A percentile compares a stretch with the other conserved stretches of the same genome.
Conservation (phyloP, 495 filamentous ascomycete genomes). For the Podospora fimiseda region DNA sequence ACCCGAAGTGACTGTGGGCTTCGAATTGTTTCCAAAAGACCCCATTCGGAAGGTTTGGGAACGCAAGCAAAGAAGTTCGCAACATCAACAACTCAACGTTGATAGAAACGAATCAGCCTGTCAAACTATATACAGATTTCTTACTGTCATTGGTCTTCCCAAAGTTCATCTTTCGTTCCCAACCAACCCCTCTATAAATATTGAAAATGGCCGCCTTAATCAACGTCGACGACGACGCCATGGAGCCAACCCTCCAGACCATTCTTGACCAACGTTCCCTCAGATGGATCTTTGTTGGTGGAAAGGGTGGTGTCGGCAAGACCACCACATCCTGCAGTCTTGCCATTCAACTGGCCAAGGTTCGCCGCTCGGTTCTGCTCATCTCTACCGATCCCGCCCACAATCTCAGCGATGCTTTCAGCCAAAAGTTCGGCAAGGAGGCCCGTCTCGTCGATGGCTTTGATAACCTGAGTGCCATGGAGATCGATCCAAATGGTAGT, state of each 20-base stretch:
- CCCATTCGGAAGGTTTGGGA: neutral
- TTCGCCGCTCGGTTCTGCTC: conserved; percentile 88
- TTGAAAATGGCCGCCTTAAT: conserved; percentile 65
- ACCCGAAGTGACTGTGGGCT: conserved; percentile 20
- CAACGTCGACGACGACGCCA: conserved; percentile 63
- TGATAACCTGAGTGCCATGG: conserved; percentile 93
- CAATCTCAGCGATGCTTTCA: conserved; percentile 96
- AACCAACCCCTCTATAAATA: neutral
- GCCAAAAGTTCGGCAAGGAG: conserved; percentile 99
- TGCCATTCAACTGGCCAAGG: conserved; percentile 95
- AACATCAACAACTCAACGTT: neutral
- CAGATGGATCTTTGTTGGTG: conserved; percentile 98
- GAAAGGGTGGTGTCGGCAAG: conserved; percentile 99
- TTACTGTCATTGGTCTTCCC: too few relatives aligned
- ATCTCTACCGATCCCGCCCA: conserved; percentile 98
- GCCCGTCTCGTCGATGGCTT: conserved; percentile 88
- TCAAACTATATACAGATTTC: too few relatives aligned
- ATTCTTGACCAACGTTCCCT: conserved; percentile 90
- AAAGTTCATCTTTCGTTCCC: neutral
- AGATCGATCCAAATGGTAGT: conserved; percentile 97
- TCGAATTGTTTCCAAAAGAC: conserved; percentile 24
- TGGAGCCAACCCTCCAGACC: conserved; percentile 90
- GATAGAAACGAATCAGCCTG: neutral
- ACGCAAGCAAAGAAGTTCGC: too few relatives aligned
- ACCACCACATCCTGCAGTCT: conserved; percentile 97